Percentiles rank a stretch among this genome's conserved stretches.
phyloP scores from a whole-genome alignment of 352 stramenopile genomes.

The Saprolegnia parasitica region DNA sequence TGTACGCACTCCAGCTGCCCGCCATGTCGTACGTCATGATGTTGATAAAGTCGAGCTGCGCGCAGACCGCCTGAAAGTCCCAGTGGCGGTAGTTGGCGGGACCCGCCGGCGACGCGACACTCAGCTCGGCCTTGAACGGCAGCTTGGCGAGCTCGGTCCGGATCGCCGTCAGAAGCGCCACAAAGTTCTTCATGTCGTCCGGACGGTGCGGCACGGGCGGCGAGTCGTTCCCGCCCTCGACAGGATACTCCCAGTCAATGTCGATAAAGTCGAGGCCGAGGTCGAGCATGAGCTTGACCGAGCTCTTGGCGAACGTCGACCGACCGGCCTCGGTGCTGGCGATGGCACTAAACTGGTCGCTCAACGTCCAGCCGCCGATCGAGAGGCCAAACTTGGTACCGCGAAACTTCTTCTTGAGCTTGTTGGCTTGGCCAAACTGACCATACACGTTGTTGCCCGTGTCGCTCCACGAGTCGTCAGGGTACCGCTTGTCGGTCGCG shows the following conservation, averaged over 20 bases:
- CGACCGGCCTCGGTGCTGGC: conserved; percentile 1
- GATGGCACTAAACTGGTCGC: conserved; percentile 18
- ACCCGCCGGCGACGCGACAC: conserved; percentile 12
- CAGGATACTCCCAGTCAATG: conserved; percentile 22
- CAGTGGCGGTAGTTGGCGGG: conserved; percentile 20
- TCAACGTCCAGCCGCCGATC: conserved; percentile 19
- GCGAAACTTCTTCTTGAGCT: conserved; percentile 21
- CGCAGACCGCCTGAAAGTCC: conserved; percentile 12
- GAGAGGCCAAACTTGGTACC: conserved; percentile 19
- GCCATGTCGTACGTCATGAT: conserved; percentile 25
- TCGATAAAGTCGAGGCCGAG: conserved; percentile 23
- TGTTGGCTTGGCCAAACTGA: conserved; percentile 14
- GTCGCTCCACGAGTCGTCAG: conserved; percentile 11
- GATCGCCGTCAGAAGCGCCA: conserved; percentile 8
- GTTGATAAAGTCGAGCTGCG: conserved; percentile 10
- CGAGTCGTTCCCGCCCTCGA: conserved; percentile 15
- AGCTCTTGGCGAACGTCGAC: neutral
- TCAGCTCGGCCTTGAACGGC: conserved; percentile 21
- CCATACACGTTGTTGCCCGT: neutral
- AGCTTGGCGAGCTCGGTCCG: conserved; percentile 1
- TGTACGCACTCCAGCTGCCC: conserved; percentile 21
- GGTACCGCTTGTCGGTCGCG: conserved; percentile 16
- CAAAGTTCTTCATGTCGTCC: conserved; percentile 17
- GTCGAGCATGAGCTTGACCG: conserved; percentile 18
- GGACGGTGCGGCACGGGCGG: conserved; percentile 9